A percentile compares a stretch with the other conserved stretches of the same genome.
Conservation (phyloP, 176 grass and related monocot genomes). For the Musa troglodytarum region DNA sequence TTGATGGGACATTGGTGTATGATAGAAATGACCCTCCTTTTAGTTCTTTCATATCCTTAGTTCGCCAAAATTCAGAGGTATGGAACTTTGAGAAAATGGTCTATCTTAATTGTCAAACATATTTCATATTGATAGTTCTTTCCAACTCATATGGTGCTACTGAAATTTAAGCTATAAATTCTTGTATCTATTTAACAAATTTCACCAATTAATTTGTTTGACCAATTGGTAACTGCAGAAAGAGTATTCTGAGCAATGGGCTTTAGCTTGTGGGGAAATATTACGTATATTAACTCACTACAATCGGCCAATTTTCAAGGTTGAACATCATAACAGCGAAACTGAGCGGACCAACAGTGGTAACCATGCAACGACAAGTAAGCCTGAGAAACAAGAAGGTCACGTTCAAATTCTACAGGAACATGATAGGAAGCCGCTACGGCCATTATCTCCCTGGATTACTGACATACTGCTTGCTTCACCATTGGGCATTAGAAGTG, state of each 20-base stretch:
- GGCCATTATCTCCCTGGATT: slow-evolving; percentile 90
- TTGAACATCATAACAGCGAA: slow-evolving; percentile 49
- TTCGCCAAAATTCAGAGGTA: slow-evolving; percentile 89
- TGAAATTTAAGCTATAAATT: neutral
- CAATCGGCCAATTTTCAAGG: slow-evolving; percentile 89
- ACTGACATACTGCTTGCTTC: slow-evolving; percentile 89
- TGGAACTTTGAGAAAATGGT: slow-evolving; percentile 5
- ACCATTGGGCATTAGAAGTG: slow-evolving; percentile 94
- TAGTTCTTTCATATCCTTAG: slow-evolving; percentile 90
- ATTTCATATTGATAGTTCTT: neutral
- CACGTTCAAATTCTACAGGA: slow-evolving; percentile 42
- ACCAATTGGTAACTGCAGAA: slow-evolving; percentile 44
- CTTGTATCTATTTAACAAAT: slow-evolving; percentile 1
- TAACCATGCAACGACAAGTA: slow-evolving; percentile 48
- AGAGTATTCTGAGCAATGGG: slow-evolving; percentile 98
- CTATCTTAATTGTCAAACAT: neutral
- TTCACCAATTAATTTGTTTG: slow-evolving; percentile 4
- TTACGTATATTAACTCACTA: slow-evolving; percentile 96
- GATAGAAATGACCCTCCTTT: slow-evolving; percentile 70
- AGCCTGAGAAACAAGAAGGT: slow-evolving; percentile 39
- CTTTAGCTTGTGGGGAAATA: slow-evolving; percentile 96
- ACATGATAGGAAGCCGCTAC: slow-evolving; percentile 71
- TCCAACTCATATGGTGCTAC: neutral
- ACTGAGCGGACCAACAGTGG: slow-evolving; percentile 48
- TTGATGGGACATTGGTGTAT: slow-evolving; percentile 85